These are phyloP conservation scores for Clathrus columnatus DNA, from an alignment of 768 basidiomycete species.

Conservation along the genomic window DNA sequence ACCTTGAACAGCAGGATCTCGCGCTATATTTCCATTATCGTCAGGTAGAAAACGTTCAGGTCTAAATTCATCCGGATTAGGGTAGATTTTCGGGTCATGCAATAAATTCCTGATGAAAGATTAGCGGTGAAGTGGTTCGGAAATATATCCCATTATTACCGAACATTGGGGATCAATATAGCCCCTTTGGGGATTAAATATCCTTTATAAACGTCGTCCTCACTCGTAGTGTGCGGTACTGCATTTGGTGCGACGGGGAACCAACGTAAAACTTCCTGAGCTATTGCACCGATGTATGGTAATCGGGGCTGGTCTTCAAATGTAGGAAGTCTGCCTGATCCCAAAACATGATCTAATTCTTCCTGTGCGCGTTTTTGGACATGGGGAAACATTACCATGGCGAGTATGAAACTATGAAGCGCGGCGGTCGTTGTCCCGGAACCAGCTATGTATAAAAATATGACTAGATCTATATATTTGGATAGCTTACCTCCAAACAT, in stretches of 20 bases:
- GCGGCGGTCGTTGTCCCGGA: conserved; percentile 25
- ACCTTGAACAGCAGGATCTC: background rate
- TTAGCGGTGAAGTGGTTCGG: background rate
- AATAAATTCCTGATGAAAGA: conserved; percentile 22
- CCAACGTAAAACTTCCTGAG: conserved; percentile 5
- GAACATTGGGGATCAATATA: background rate
- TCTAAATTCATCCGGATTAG: conserved; percentile 45
- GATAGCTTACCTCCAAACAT: background rate
- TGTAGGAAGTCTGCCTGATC: conserved; percentile 2
- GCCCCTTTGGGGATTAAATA: conserved; percentile 16
- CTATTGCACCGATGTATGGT: conserved; percentile 10
- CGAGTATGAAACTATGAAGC: conserved; percentile 1
- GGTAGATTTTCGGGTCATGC: conserved; percentile 32
- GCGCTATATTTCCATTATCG: conserved; percentile 15
- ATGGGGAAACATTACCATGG: background rate
- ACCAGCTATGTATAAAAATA: conserved; percentile 23
- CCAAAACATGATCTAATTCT: conserved; percentile 10
- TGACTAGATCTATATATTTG: background rate
- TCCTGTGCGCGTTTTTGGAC: background rate
- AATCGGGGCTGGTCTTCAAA: conserved; percentile 10
- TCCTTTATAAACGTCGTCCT: conserved; percentile 15
- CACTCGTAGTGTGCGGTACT: conserved; percentile 11
- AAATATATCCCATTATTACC: background rate
- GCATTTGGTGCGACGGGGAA: background rate
- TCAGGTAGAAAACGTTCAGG: conserved; percentile 50